Evolutionary conservation across 1,284 basidiomycete species (phyloP), one percentile per base, ranked within the genome.

Genomic region (Vanrija sp.): DNA sequence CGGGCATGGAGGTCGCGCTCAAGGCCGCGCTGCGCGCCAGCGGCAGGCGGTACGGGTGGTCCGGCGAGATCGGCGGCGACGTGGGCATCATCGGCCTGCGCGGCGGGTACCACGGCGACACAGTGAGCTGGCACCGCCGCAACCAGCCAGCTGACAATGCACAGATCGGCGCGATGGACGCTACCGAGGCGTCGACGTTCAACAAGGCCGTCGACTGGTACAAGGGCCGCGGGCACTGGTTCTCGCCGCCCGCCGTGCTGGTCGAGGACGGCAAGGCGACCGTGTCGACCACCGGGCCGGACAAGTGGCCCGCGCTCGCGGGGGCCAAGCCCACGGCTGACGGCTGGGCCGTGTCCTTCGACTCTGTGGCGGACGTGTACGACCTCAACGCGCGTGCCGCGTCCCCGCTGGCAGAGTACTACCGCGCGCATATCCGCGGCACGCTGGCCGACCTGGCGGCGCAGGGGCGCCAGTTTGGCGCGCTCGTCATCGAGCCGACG

Each of bases 31-130:
- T 95, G 42, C 83, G 91, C n/a, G 84, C 86, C 3, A 87, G 81
- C 62, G 80, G 85, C 4, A 71, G 79, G 38, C 78, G 84, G 15
- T 76, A 83, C 52, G 68, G 73, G 9, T 72, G 78, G 65, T 54
- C 65, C 16, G 69, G 72, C 2, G 72, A 68, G 39, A 56, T 72
- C 38, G 67, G 70, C 18, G 62, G 64, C 60, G 78, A 83, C 38
- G 79, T 95, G 15, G 89, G 90, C 16, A 83, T 98, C 0, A 74
- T 98, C 3, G 95, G 95, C 0, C 71, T 98, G 43, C 88, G 86
- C 62, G 95, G 95, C 2, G 92, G 91, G 67, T 98, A 98, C 77
- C 95, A 98, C 68, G 95, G 95, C 6, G 95, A 98, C 74, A 98
- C 95, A 0, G 73, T 74, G 47, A 64, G 73, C 64, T 14, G 8